Evolutionary conservation across 257 asterid species (phyloP).

Genomic region (Schizonepeta tenuifolia): DNA sequence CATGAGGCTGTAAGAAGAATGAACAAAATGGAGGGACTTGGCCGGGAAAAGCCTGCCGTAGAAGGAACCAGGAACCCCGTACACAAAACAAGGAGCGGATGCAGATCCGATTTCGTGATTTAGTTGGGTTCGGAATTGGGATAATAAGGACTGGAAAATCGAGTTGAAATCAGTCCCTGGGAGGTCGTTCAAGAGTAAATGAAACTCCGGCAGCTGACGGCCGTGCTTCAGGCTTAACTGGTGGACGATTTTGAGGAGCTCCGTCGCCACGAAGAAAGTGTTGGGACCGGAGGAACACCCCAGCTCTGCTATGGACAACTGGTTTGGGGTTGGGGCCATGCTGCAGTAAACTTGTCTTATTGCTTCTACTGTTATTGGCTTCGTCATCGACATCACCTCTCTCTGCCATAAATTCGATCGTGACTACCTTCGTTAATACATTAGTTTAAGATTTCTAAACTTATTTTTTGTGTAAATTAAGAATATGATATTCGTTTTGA

Average conservation of each 20-base stretch:
- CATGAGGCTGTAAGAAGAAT: constrained; percentile 72
- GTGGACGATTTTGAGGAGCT: constrained; percentile 37
- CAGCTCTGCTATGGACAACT: constrained; percentile 58
- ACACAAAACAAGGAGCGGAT: constrained; percentile 44
- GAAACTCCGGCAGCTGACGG: constrained; percentile 47
- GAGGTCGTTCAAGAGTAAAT: constrained; percentile 63
- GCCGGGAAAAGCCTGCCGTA: constrained; percentile 65
- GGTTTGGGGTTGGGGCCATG: background rate
- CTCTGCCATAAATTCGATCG: constrained; percentile 33
- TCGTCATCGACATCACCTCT: constrained; percentile 51
- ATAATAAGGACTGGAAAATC: constrained; percentile 47
- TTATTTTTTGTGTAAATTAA: too few species aligned
- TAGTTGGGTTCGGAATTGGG: constrained; percentile 36
- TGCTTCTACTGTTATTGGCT: constrained; percentile 47
- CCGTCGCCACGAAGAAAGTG: constrained; percentile 42
- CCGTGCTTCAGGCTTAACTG: constrained; percentile 28
- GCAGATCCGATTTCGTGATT: constrained; percentile 33
- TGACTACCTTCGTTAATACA: too few species aligned
- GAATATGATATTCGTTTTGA: too few species aligned
- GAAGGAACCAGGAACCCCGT: constrained; percentile 66
- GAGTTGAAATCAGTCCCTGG: constrained; percentile 71
- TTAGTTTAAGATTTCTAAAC: too few species aligned
- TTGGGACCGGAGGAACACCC: constrained; percentile 79
- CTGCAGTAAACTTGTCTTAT: constrained; percentile 40
- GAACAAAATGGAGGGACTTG: constrained; percentile 57